Conservation (phyloP, 192 early-diverging fungal species). For the Coemansia sp. region DNA sequence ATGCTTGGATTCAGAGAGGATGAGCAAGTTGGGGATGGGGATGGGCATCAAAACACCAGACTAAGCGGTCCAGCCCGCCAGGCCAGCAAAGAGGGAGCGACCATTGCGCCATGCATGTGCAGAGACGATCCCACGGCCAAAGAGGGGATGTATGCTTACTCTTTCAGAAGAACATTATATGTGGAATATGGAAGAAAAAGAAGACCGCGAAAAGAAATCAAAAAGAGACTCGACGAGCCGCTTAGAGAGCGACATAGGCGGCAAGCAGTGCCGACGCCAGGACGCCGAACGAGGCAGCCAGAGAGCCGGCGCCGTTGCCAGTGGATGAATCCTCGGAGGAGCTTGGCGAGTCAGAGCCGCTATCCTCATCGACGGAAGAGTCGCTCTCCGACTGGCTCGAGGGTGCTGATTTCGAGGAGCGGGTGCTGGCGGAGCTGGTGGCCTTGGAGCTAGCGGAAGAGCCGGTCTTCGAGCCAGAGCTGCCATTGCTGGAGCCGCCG, state of each 20-base stretch:
- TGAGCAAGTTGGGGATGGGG: background rate
- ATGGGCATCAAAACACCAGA: background rate
- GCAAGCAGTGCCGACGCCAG: constrained; percentile 31
- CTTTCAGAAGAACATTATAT: background rate
- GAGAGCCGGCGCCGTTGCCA: constrained; percentile 20
- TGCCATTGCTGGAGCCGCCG: constrained; percentile 5
- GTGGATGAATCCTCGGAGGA: background rate
- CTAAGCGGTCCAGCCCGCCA: background rate
- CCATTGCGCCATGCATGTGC: background rate
- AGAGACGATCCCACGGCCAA: background rate
- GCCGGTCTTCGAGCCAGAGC: constrained; percentile 11
- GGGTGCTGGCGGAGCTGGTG: constrained; percentile 8
- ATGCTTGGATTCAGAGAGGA: background rate
- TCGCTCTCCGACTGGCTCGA: background rate
- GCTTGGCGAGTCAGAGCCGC: constrained; percentile 1
- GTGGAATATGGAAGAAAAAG: background rate
- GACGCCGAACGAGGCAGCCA: constrained; percentile 27
- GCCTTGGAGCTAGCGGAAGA: constrained; percentile 10
- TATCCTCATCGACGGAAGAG: constrained; percentile 5
- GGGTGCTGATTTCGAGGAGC: background rate
- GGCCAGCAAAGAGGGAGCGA: background rate
- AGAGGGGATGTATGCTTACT: background rate
- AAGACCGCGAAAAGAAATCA: background rate
- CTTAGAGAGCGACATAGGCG: constrained; percentile 29
- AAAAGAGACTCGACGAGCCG: background rate